phyloP scores from a whole-genome alignment of 805 yeast species.

The Kodamaea neixiangensis region DNA sequence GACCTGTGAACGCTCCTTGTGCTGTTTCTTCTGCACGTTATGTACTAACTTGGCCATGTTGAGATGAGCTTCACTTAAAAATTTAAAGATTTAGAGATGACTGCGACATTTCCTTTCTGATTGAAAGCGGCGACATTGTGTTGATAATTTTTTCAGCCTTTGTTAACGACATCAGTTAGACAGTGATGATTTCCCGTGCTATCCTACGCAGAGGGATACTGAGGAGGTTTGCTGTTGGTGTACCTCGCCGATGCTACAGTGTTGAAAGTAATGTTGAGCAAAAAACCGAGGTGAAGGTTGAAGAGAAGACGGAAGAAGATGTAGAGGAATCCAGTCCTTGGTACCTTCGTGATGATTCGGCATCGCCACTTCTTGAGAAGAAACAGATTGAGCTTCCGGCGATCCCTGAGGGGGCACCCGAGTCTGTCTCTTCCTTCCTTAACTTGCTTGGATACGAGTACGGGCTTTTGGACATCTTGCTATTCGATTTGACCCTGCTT shows the following conservation, averaged over 20 bases:
- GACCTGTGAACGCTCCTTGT: constrained; percentile 90
- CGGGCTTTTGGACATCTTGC: constrained; percentile 61
- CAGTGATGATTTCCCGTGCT: constrained; percentile 1
- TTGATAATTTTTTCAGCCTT: not conserved
- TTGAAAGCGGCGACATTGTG: constrained; percentile 5
- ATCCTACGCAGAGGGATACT: constrained; percentile 1
- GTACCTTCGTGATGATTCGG: constrained; percentile 54
- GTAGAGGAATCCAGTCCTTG: constrained; percentile 45
- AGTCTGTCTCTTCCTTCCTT: constrained; percentile 45
- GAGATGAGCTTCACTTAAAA: not conserved
- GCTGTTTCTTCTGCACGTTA: constrained; percentile 94
- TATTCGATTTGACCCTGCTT: constrained; percentile 63
- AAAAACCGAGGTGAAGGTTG: not conserved
- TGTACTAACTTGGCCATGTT: constrained; percentile 79
- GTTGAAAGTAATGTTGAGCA: not conserved
- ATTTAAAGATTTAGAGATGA: constrained; percentile 8
- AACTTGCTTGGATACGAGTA: constrained; percentile 54
- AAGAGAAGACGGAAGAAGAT: not conserved
- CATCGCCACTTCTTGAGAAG: constrained; percentile 29
- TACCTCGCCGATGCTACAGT: not conserved
- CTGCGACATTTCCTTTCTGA: not conserved
- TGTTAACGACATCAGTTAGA: not conserved
- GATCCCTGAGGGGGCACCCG: constrained; percentile 63
- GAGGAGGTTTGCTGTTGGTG: not conserved
- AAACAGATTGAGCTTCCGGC: constrained; percentile 46